Base-by-base conservation (phyloP, 2,329 filamentous ascomycete genomes). In the Fusarium sp. region DNA sequence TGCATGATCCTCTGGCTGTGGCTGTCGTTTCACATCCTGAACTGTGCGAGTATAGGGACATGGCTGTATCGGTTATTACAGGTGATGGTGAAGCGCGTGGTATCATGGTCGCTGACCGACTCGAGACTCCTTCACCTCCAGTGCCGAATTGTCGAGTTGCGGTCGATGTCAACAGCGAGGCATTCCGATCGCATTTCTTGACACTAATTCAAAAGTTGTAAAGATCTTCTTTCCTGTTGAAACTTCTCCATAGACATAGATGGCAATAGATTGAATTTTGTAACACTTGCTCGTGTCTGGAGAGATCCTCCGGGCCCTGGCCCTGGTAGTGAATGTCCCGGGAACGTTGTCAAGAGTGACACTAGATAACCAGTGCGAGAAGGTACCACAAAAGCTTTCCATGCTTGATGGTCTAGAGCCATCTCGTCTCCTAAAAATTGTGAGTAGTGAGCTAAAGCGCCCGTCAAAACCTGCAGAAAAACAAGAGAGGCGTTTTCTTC, bases 1-100 rank as follows among this genome's bases (percentile, higher is more conserved):
- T 69, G 52, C 67, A 69, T 3, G 67, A 69, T 31, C 63, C 67
- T 4, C 43, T 69, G 20, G 67, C 67, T 20, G 67, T 69, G 48
- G 67, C 67, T 1, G 54, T 45, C 18, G 67, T 69, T 4, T 66
- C 67, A 22, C 59, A 60, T 18, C 67, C 67, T 24, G 67, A 66
- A 6, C 16, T 69, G 5, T 69, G 67, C 57, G 24, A 66, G 39
- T 69, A 66, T 20, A 62, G 31, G 33, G 63, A 69, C 6, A 59
- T 66, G 56, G 41, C 67, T 37, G 67, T 61, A 5, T 60, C 54
- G 4, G 48, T 69, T 33, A 52, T 69, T 11, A 69, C 67, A 11
- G 67, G 67, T 16, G 67, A 69, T 22, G 56, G 54, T 10, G 48
- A 69, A 24, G 56, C 63, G 9, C 52, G 67, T 8, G 67, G 67